Conservation (phyloP, 2,329 filamentous ascomycete genomes). For the Magnaporthiopsis incrustans region DNA sequence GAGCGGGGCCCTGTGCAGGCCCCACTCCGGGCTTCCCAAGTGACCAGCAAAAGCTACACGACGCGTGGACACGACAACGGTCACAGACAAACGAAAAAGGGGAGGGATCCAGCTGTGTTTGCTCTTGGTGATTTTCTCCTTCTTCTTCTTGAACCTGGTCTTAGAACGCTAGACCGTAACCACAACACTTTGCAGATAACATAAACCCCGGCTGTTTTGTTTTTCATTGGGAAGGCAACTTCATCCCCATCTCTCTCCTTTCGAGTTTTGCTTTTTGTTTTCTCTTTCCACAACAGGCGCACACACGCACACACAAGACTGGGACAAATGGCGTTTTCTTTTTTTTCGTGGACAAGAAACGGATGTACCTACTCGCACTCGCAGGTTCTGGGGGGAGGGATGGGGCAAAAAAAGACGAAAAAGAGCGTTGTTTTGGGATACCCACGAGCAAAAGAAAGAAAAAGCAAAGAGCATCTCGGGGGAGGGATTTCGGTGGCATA, state of each 20-base stretch:
- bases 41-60: background rate
- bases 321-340: background rate
- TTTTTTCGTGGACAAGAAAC: background rate
- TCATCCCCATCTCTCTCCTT: background rate
- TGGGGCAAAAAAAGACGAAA: background rate
- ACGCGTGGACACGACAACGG: background rate
- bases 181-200: background rate
- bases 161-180: background rate
- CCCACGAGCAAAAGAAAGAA: background rate
- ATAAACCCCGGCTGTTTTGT: background rate
- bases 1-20: background rate
- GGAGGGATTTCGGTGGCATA: background rate
- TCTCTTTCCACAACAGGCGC: background rate
- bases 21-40: background rate
- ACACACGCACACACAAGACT: too few relatives aligned
- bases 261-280: background rate
- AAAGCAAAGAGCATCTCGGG: background rate
- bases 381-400: background rate
- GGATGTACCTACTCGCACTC: background rate
- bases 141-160: background rate
- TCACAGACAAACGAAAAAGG: background rate
- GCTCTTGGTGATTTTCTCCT: background rate
- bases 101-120: background rate
- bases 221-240: background rate
- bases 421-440: background rate